Evolutionary conservation across 176 grass and related monocot genomes (phyloP).

Genomic region (Musa itinerans): DNA sequence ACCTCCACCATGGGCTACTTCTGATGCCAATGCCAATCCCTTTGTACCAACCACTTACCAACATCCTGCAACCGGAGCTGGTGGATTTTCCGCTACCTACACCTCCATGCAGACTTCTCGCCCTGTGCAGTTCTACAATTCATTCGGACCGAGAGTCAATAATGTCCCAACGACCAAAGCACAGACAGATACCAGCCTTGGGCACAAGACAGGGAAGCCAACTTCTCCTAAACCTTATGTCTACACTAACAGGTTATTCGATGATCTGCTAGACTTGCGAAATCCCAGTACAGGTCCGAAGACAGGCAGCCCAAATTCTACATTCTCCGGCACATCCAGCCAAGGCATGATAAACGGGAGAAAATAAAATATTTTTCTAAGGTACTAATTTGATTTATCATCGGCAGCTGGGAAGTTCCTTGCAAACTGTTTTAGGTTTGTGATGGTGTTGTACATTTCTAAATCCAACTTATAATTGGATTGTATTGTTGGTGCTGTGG

Average conservation of each 20-base stretch:
- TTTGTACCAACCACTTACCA: slow-evolving; percentile 20
- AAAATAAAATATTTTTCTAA: background rate
- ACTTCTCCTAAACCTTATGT: slow-evolving; percentile 48
- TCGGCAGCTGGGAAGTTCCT: background rate
- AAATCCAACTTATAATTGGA: slow-evolving; percentile 3
- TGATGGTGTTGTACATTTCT: slow-evolving; percentile 1
- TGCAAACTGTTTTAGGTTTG: background rate
- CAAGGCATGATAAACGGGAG: slow-evolving; percentile 3
- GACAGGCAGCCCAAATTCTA: slow-evolving; percentile 4
- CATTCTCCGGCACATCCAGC: slow-evolving; percentile 17
- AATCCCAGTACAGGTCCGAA: slow-evolving; percentile 54
- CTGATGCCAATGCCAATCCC: slow-evolving; percentile 25
- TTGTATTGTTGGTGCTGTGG: slow-evolving; percentile 4
- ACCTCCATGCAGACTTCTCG: slow-evolving; percentile 21
- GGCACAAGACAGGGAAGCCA: slow-evolving; percentile 24
- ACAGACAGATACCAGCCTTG: slow-evolving; percentile 19
- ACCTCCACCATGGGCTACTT: slow-evolving; percentile 62
- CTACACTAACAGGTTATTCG: slow-evolving; percentile 60
- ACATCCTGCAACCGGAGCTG: slow-evolving; percentile 4
- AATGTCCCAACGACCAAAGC: slow-evolving; percentile 6
- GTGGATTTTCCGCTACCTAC: background rate
- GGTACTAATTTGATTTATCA: background rate
- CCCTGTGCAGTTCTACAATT: slow-evolving; percentile 27
- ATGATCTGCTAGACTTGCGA: slow-evolving; percentile 54
- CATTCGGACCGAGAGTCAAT: slow-evolving; percentile 24